phyloP scores from a whole-genome alignment of 495 filamentous ascomycete species.

The Gamarada debralockiae region DNA sequence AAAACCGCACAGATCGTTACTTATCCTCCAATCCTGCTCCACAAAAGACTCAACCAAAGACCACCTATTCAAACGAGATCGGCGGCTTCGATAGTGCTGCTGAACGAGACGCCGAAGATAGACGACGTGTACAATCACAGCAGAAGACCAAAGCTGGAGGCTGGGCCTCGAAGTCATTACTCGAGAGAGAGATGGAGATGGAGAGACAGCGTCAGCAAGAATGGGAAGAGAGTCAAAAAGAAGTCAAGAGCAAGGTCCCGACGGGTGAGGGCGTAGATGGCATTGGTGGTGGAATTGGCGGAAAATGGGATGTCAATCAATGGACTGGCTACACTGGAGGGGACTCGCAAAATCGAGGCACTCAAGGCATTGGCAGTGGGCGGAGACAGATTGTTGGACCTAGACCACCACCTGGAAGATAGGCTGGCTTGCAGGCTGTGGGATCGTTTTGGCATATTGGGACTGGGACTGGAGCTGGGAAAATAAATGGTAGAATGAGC shows the following conservation, averaged over 20 bases:
- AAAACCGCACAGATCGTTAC: slow-evolving; percentile 41
- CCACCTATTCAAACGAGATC: slow-evolving; percentile 56
- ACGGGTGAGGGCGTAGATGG: slow-evolving; percentile 44
- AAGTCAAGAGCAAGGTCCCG: slow-evolving; percentile 53
- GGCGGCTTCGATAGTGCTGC: slow-evolving; percentile 40
- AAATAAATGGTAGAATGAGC: not conserved
- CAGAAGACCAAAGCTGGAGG: slow-evolving; percentile 68
- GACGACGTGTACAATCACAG: slow-evolving; percentile 58
- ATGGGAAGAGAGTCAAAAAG: slow-evolving; percentile 90
- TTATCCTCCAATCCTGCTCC: slow-evolving; percentile 39
- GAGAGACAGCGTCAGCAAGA: slow-evolving; percentile 90
- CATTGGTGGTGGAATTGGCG: slow-evolving; percentile 51
- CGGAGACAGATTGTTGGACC: slow-evolving; percentile 80
- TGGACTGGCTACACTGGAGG: slow-evolving; percentile 80
- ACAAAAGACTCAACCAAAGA: slow-evolving; percentile 24
- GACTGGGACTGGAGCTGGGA: not conserved
- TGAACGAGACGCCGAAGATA: slow-evolving; percentile 68
- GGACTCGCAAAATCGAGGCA: slow-evolving; percentile 75
- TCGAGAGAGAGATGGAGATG: slow-evolving; percentile 94
- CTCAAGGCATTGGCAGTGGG: slow-evolving; percentile 66
- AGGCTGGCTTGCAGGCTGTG: not conserved
- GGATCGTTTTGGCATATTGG: not conserved
- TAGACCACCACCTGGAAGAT: slow-evolving; percentile 50
- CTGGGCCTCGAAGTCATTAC: slow-evolving; percentile 75
- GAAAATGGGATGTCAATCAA: slow-evolving; percentile 83